These are phyloP conservation scores for Pestalotiopsis sp. DNA, from an alignment of 2,329 filamentous ascomycete genomes.

Conservation along the genomic window DNA sequence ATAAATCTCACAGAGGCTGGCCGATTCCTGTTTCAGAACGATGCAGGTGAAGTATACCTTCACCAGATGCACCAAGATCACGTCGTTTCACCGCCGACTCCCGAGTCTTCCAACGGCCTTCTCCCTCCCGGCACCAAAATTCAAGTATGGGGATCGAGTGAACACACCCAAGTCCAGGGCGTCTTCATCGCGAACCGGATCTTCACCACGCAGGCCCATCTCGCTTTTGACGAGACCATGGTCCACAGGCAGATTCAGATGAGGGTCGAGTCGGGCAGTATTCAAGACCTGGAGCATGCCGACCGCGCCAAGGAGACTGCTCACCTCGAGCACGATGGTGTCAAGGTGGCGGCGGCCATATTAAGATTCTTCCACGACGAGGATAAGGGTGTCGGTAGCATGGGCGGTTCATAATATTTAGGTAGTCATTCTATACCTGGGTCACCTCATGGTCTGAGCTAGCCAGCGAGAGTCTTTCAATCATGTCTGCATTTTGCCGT, in stretches of 20 bases:
- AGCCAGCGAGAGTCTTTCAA: too few relatives aligned
- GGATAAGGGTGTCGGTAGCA: slow-evolving; percentile 39
- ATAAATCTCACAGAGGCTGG: slow-evolving; percentile 68
- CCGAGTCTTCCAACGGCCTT: slow-evolving; percentile 44
- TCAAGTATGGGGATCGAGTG: slow-evolving; percentile 63
- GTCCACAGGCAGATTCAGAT: slow-evolving; percentile 64
- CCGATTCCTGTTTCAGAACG: slow-evolving; percentile 67
- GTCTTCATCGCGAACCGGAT: slow-evolving; percentile 68
- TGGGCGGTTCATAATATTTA: neutral
- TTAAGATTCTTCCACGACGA: slow-evolving; percentile 58
- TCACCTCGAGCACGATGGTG: slow-evolving; percentile 68
- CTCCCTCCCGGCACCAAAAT: slow-evolving; percentile 43
- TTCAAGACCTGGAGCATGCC: slow-evolving; percentile 65
- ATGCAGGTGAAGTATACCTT: slow-evolving; percentile 52
- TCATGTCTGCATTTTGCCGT: too few relatives aligned
- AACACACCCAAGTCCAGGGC: slow-evolving; percentile 70
- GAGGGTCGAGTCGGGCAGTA: slow-evolving; percentile 59
- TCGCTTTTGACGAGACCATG: slow-evolving; percentile 74
- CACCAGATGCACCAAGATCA: slow-evolving; percentile 84
- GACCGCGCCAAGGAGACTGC: slow-evolving; percentile 65
- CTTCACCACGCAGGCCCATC: slow-evolving; percentile 78
- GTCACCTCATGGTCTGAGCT: neutral
- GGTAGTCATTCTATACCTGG: neutral
- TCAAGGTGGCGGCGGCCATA: slow-evolving; percentile 68
- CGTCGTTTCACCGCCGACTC: slow-evolving; percentile 61